Percentiles rank a stretch among this genome's conserved stretches.
Conservation (phyloP, 2,329 filamentous ascomycete species). For the Fusarium caatingaense region DNA sequence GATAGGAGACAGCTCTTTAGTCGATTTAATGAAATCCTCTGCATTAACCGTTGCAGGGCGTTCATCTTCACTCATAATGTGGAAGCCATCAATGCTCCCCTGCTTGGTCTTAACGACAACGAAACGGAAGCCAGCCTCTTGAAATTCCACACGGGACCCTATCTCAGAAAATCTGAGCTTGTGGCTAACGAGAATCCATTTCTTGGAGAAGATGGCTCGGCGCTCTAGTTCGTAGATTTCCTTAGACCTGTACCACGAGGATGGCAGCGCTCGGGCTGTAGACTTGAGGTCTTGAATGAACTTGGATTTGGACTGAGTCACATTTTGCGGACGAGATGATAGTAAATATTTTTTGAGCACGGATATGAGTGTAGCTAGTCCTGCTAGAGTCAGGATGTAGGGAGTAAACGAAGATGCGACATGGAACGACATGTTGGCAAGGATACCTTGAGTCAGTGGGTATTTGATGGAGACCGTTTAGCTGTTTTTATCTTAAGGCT, state of each 20-base stretch:
- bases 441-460: neutral
- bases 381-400: slow-evolving; percentile 21
- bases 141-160: slow-evolving; percentile 66
- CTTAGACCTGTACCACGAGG: slow-evolving; percentile 61
- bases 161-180: slow-evolving; percentile 59
- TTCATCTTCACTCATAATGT: slow-evolving; percentile 59
- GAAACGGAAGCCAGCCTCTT: slow-evolving; percentile 66
- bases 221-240: slow-evolving; percentile 66
- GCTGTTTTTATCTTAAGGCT: neutral
- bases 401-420: neutral
- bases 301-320: no score
- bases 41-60: no score
- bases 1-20: neutral
- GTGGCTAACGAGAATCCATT: slow-evolving; percentile 68
- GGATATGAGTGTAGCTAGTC: slow-evolving; percentile 38
- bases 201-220: slow-evolving; percentile 65
- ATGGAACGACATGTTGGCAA: neutral
- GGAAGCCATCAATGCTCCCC: slow-evolving; percentile 66
- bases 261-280: slow-evolving; percentile 55
- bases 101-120: slow-evolving; percentile 61
- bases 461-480: neutral
- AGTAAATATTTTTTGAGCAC: slow-evolving; percentile 45
- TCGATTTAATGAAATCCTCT: neutral
- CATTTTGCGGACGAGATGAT: slow-evolving; percentile 11
- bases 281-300: neutral